Evolutionary conservation across 495 filamentous ascomycete species (phyloP), one percentile per base, ranked within the genome.

Genomic region (Podospora sp.): DNA sequence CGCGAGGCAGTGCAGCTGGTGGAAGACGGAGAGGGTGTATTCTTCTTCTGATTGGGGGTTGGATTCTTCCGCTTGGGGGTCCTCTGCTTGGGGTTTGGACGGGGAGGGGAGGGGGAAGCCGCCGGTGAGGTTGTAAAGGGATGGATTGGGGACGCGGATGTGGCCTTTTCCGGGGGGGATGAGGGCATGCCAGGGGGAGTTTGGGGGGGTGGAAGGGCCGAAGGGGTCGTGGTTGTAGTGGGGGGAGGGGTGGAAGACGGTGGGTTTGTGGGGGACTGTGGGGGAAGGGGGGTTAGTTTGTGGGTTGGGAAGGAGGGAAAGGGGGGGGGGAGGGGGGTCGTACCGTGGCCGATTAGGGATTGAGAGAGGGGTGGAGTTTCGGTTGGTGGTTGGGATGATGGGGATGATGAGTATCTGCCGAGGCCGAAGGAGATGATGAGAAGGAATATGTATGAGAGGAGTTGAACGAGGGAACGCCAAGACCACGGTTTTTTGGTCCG

Each of bases 1-100:
- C 60, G 66, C 66, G 49, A 71, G 57, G 59, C 69, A 71, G 33
- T 71, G 69, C 14, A 71, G 29, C 52, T 71, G 69, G 36, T 71
- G 69, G 35, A 71, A 65, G 8, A 71, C 29, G 16, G 69, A 71
- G 6, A 71, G 6, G 16, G 65, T 68, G 49, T 71, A 71, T 27
- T 68, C 66, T n/a, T n/a, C n/a, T 29, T 68, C 66, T 0, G 66
- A 53, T 12, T 8, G 1, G 14, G 58, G 29, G 20, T 26, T n/a
- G 33, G 46, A 9, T n/a, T n/a, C n/a, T n/a, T n/a, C n/a, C n/a
- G n/a, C n/a, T n/a, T n/a, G n/a, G n/a, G n/a, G n/a, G n/a, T n/a
- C n/a, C 46, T 68, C 66, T 0, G 66, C 61, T 12, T 8, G 1
- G 14, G 58, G 29, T 11, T 26, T n/a, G 33, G 46, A 9, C 9